These are phyloP conservation scores for Primulina huaijiensis DNA, from an alignment of 257 asterid species.

Conservation along the genomic window DNA sequence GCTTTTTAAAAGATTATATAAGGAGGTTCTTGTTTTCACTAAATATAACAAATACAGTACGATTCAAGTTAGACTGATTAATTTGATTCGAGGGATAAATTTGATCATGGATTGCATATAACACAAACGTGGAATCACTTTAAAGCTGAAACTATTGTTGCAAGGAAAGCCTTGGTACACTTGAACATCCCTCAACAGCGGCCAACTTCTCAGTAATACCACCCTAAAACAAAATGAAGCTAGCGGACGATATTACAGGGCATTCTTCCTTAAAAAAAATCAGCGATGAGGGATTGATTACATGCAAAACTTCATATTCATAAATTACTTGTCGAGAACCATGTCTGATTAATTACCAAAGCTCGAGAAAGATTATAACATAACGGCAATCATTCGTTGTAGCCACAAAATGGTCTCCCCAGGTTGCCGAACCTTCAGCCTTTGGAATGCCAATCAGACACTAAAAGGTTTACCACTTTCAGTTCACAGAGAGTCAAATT, in stretches of 20 bases:
- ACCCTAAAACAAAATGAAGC: background rate
- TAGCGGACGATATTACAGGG: background rate
- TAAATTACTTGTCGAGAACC: background rate
- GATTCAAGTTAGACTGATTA: too few relatives aligned
- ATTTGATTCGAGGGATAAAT: too few relatives aligned
- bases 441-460: background rate
- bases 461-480: background rate
- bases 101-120: too few relatives aligned
- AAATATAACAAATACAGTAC: too few relatives aligned
- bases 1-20: too few relatives aligned
- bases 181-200: too few relatives aligned
- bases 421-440: background rate
- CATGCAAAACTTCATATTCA: background rate
- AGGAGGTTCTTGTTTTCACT: too few relatives aligned
- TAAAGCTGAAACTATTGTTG: too few relatives aligned
- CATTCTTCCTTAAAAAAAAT: background rate
- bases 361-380: background rate
- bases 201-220: too few relatives aligned
- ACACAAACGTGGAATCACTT: too few relatives aligned
- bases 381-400: background rate
- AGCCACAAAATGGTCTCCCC: background rate
- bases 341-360: background rate
- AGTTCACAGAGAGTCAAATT: background rate
- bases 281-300: background rate
- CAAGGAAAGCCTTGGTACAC: too few relatives aligned